Percentiles rank a stretch among this genome's conserved stretches.
Evolutionary conservation across 345 rosid species (phyloP).

Genomic region (Hypericum perforatum): DNA sequence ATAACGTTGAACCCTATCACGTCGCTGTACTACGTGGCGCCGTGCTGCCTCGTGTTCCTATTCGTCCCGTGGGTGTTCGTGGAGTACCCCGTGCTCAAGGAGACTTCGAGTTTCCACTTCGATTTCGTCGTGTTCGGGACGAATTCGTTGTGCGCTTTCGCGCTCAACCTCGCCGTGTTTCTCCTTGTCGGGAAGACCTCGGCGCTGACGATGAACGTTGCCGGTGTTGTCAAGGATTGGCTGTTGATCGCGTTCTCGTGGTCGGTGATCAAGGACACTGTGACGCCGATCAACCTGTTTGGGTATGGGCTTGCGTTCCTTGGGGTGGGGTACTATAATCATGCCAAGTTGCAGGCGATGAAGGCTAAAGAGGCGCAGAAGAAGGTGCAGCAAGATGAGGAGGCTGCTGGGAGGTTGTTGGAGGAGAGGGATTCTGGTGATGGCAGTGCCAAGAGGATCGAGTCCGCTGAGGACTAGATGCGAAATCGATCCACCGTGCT

Average conservation of each 20-base stretch:
- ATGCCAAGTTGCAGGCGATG: constrained; percentile 81
- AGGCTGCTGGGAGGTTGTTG: constrained; percentile 77
- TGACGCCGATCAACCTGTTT: constrained; percentile 70
- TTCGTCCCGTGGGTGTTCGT: constrained; percentile 77
- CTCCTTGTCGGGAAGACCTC: constrained; percentile 93
- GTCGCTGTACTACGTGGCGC: constrained; percentile 6
- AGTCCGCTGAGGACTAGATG: constrained; percentile 15
- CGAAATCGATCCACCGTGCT: too few relatives aligned
- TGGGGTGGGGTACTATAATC: constrained; percentile 90
- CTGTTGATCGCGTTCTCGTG: constrained; percentile 88
- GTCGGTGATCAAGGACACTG: constrained; percentile 96
- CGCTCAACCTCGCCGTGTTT: constrained; percentile 88
- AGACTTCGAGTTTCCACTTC: constrained; percentile 75
- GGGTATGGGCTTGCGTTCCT: constrained; percentile 86
- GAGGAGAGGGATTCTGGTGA: constrained; percentile 60
- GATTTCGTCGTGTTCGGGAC: constrained; percentile 86
- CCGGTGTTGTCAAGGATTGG: constrained; percentile 98
- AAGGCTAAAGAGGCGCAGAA: constrained; percentile 86
- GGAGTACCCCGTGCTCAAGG: constrained; percentile 57
- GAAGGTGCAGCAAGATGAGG: constrained; percentile 60
- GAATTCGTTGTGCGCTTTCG: constrained; percentile 82
- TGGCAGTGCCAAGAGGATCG: constrained; percentile 42
- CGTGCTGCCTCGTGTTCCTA: constrained; percentile 7
- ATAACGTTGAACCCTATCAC: constrained; percentile 8
- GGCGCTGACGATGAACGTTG: constrained; percentile 95